These are phyloP conservation scores for Rhodosporidiobolus sp. DNA, from an alignment of 768 basidiomycete species.

Conservation along the genomic window DNA sequence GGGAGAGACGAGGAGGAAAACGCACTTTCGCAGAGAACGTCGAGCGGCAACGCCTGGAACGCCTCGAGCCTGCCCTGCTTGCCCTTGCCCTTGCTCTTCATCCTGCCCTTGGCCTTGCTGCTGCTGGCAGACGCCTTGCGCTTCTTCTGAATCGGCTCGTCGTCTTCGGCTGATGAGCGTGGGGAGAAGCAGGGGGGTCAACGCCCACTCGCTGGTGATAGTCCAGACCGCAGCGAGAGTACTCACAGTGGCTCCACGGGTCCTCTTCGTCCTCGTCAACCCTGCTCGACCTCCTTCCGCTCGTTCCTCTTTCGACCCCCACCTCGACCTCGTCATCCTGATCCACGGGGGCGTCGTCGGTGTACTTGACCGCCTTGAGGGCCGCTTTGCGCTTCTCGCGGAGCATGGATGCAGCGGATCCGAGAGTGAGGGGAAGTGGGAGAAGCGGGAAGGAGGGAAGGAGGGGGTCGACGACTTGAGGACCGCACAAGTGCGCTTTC, in stretches of 20 bases:
- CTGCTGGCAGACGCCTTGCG: not conserved
- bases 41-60: not conserved
- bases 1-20: not conserved
- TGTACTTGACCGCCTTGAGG: not conserved
- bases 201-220: too few species aligned
- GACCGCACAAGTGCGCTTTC: too few species aligned
- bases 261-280: not conserved
- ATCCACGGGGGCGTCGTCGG: not conserved
- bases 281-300: not conserved
- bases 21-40: not conserved
- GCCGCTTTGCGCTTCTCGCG: not conserved
- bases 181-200: not conserved
- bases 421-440: too few species aligned
- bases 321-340: not conserved
- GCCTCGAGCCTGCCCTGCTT: not conserved
- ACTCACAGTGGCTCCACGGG: not conserved
- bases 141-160: slow-evolving; percentile 3
- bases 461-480: too few species aligned
- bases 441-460: too few species aligned
- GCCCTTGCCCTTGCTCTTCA: not conserved
- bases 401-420: not conserved
- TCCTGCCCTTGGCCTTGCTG: not conserved
- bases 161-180: not conserved
- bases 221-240: too few species aligned
- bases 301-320: not conserved